These are phyloP conservation scores for Porcisia hertigi DNA, from an alignment of 208 protist species.

Conservation along the genomic window DNA sequence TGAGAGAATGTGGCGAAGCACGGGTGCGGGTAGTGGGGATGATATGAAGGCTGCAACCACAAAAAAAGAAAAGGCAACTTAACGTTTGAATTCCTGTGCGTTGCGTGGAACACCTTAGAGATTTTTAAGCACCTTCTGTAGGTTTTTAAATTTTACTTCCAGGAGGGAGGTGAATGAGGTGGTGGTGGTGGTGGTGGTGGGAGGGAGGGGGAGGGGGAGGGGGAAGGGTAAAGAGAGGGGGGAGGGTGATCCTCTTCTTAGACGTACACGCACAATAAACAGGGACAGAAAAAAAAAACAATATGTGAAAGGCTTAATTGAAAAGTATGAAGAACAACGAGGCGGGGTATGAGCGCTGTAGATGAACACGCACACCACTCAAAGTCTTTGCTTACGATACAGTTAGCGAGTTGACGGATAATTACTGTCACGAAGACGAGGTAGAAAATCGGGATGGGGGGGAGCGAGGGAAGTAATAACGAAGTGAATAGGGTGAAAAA, in stretches of 20 bases:
- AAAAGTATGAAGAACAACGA: no score
- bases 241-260: no score
- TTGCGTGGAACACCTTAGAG: not conserved
- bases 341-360: no score
- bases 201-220: no score
- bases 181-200: no score
- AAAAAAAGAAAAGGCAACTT: no score
- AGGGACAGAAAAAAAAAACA: slow-evolving; percentile 24
- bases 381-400: not conserved
- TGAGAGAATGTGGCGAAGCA: no score
- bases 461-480: not conserved
- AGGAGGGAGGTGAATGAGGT: no score
- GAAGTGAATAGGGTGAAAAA: not conserved
- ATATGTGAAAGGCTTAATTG: slow-evolving; percentile 8
- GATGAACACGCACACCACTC: not conserved
- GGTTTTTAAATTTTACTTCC: not conserved
- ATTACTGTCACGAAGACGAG: not conserved
- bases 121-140: not conserved
- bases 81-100: no score
- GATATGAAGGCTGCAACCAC: no score
- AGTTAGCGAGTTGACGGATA: not conserved
- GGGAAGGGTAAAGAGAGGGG: no score
- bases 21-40: no score
- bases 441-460: not conserved
- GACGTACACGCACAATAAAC: slow-evolving; percentile 1